Evolutionary conservation across 345 rosid genomes (phyloP).

Genomic region (Laguncularia racemosa): DNA sequence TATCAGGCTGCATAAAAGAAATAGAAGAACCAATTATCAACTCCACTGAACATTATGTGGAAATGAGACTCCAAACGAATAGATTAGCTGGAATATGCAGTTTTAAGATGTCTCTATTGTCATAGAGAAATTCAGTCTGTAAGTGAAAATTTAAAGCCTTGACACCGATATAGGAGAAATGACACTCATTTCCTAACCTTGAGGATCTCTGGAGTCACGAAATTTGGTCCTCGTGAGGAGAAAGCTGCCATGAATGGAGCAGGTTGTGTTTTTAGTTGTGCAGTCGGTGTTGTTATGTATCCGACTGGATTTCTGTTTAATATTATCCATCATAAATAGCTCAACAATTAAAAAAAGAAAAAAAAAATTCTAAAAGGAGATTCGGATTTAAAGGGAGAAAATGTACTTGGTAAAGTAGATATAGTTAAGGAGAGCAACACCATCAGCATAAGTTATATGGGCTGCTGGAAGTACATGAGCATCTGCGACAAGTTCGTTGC

Average conservation of each 20-base stretch:
- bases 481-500: constrained; percentile 43
- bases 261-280: constrained; percentile 23
- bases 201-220: constrained; percentile 48
- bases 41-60: too few relatives aligned
- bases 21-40: not conserved
- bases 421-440: constrained; percentile 34
- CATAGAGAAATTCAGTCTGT: not conserved
- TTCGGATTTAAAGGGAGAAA: not conserved
- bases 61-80: too few relatives aligned
- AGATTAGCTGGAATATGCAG: too few relatives aligned
- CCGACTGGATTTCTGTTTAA: constrained; percentile 36
- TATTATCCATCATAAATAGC: not conserved
- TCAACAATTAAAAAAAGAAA: not conserved
- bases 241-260: constrained; percentile 70
- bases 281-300: constrained; percentile 25
- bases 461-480: constrained; percentile 61
- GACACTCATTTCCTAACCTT: constrained; percentile 21
- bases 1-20: constrained; percentile 41
- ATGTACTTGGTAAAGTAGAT: constrained; percentile 29
- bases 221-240: constrained; percentile 65
- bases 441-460: constrained; percentile 45
- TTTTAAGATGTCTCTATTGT: too few relatives aligned
- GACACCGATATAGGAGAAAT: not conserved
- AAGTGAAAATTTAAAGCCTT: not conserved
- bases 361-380: too few relatives aligned